A percentile compares a stretch with the other conserved stretches of the same genome.
phyloP scores from a whole-genome alignment of 2,329 filamentous ascomycete genomes.

The Xylariaceae sp. region DNA sequence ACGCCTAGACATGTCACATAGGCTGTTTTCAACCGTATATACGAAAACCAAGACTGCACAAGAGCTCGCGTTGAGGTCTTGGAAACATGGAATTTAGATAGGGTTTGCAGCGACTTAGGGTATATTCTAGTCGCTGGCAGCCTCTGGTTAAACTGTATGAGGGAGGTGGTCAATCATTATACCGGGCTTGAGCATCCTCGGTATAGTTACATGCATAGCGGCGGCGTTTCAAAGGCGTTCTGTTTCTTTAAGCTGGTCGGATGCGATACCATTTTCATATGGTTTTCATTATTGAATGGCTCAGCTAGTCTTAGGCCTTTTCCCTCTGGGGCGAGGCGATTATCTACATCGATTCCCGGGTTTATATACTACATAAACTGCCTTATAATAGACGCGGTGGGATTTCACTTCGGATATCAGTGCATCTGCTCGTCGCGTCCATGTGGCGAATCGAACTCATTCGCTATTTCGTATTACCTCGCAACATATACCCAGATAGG shows the following conservation, averaged over 20 bases:
- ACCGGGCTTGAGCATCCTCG: slow-evolving; percentile 9
- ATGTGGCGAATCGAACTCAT: too few relatives aligned
- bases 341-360: too few relatives aligned
- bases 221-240: slow-evolving; percentile 15
- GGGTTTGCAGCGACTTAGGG: neutral
- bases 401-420: too few relatives aligned
- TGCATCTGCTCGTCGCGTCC: too few relatives aligned
- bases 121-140: neutral
- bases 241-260: neutral
- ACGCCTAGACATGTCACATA: slow-evolving; percentile 5
- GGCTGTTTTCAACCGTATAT: slow-evolving; percentile 9
- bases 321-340: too few relatives aligned
- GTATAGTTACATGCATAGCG: slow-evolving; percentile 8
- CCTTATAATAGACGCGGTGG: too few relatives aligned
- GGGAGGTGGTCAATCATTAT: neutral
- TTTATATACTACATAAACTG: too few relatives aligned
- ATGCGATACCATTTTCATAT: neutral
- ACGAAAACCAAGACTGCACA: slow-evolving; percentile 3
- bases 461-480: neutral
- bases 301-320: too few relatives aligned
- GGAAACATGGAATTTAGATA: neutral
- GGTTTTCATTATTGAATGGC: too few relatives aligned
- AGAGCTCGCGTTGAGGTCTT: neutral
- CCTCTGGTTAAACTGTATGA: neutral
- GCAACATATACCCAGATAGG: neutral